Percentiles rank a stretch among this genome's conserved stretches.
Evolutionary conservation across 1,284 basidiomycete species (phyloP).

Genomic region (Trametes hirsuta): DNA sequence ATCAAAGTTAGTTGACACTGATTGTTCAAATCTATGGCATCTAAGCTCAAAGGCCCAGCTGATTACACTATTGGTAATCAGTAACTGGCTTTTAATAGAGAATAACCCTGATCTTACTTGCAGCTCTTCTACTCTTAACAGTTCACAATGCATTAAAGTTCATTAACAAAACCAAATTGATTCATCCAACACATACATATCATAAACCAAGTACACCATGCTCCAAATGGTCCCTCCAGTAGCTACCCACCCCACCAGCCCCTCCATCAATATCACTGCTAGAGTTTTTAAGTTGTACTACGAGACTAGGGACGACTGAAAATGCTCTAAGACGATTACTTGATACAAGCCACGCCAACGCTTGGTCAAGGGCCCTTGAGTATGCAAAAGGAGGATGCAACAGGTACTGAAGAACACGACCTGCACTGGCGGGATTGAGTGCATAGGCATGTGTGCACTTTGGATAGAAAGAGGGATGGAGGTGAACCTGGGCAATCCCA

Average conservation of each 20-base stretch:
- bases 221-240: slow-evolving; percentile 54
- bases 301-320: slow-evolving; percentile 65
- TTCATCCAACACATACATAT: neutral
- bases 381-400: slow-evolving; percentile 70
- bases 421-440: slow-evolving; percentile 56
- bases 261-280: slow-evolving; percentile 53
- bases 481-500: slow-evolving; percentile 23
- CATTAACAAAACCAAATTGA: no score
- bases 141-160: no score
- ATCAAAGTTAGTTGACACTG: no score
- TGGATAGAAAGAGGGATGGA: slow-evolving; percentile 59
- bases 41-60: no score
- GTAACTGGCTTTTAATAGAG: no score
- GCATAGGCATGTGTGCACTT: slow-evolving; percentile 75
- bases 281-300: slow-evolving; percentile 60
- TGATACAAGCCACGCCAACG: slow-evolving; percentile 68
- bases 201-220: slow-evolving; percentile 49
- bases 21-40: no score
- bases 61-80: no score
- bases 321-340: slow-evolving; percentile 57
- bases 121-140: no score
- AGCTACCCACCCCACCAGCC: slow-evolving; percentile 51
- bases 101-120: no score
- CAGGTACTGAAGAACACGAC: slow-evolving; percentile 55
- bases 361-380: slow-evolving; percentile 77